Evolutionary conservation across 2,329 filamentous ascomycete genomes (phyloP), one percentile per base, ranked within the genome.

Genomic region (Hysterium pulicare): DNA sequence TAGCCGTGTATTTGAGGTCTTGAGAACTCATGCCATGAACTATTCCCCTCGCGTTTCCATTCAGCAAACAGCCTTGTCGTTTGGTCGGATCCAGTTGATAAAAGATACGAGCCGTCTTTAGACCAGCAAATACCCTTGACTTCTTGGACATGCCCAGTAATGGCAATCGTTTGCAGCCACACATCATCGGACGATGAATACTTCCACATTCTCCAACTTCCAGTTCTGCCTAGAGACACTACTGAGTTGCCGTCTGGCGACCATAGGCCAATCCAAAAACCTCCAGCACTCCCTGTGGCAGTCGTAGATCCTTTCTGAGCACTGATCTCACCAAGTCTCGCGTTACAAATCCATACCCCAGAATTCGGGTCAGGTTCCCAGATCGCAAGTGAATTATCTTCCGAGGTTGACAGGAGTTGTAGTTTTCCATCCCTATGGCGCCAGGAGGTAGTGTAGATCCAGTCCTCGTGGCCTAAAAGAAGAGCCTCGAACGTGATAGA

Each of bases 1-100:
- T 98, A 98, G 28, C 93, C 93, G 64, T 98, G 93, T 51, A 98
- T 98, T 64, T 98, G 93, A 3, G 93, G 93, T 38, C 93, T 78
- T 1, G 90, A 86, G 73, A 97, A 90, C 66, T 98, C 93, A 67
- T 97, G 91, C 93, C 93, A 98, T 9, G 88, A 89, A 31, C 49
- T 42, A 10, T 54, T 58, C 3, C 60, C 55, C 2, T 65, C 67
- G 22, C 74, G 72, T 46, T 76, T 78, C 93, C 91, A 97, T 57
- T 83, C 73, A 1, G 88, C 85, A 64, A 91, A 88, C 16, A 97
- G 75, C 37, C 93, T 79, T 3, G 91, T 95, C 0, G 93, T 98
- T 69, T 98, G 93, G 68, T 98, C 93, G 6, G 83, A 81, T 61
- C 89, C 85, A 2, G 91, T 96, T 0, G 90, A 94, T 11, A 98